phyloP scores from a whole-genome alignment of 768 basidiomycete genomes.

The Mycena epipterygia region DNA sequence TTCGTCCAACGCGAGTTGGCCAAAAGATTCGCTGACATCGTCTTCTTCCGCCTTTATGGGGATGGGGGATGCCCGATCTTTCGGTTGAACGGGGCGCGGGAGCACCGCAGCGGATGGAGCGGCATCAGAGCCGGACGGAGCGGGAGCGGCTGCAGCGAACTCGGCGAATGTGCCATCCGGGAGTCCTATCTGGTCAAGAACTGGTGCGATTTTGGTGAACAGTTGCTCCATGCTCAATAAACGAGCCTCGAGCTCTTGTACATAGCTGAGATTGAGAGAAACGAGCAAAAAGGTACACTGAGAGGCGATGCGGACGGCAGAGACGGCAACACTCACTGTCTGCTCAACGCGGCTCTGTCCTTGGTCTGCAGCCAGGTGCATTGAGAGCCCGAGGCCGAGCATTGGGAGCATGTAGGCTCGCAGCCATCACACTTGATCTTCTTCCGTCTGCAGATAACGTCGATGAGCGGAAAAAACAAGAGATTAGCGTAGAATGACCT shows the following conservation, averaged over 20 bases:
- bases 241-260: constrained; percentile 91
- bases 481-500: constrained; percentile 61
- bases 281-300: too few species aligned
- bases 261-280: constrained; percentile 66
- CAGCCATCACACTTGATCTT: constrained; percentile 95
- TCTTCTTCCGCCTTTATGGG: constrained; percentile 71
- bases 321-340: constrained; percentile 74
- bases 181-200: constrained; percentile 79
- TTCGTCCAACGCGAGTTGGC: constrained; percentile 90
- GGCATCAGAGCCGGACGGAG: constrained; percentile 50
- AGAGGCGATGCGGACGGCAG: constrained; percentile 1
- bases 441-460: constrained; percentile 71
- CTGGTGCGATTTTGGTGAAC: constrained; percentile 86
- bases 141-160: constrained; percentile 44
- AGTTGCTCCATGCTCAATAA: constrained; percentile 90
- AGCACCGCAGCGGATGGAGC: constrained; percentile 52
- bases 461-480: constrained; percentile 35
- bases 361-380: constrained; percentile 95
- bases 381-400: constrained; percentile 76
- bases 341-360: constrained; percentile 89
- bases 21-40: constrained; percentile 88
- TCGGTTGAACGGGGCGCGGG: constrained; percentile 53
- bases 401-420: constrained; percentile 90
- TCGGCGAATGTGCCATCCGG: constrained; percentile 54
- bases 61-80: constrained; percentile 52